Conservation (phyloP, 2,329 filamentous ascomycete genomes). For the Claviceps sp. region DNA sequence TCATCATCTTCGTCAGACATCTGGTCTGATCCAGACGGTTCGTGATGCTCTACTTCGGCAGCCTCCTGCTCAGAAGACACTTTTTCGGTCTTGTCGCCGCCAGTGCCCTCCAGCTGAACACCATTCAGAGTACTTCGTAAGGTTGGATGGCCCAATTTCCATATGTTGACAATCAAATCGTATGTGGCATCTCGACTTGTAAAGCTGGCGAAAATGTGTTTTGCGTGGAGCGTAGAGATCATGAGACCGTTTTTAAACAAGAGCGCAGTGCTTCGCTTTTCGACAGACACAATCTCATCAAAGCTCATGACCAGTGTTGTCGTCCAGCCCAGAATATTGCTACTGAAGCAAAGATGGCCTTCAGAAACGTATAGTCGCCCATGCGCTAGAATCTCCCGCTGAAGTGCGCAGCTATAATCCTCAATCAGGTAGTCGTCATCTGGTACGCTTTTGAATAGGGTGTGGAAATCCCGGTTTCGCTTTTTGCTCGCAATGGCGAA, state of each 20-base stretch:
- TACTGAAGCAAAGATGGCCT: constrained; percentile 95
- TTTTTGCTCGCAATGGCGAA: constrained; percentile 96
- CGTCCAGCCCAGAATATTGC: constrained; percentile 96
- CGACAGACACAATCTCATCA: constrained; percentile 91
- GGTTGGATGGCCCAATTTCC: constrained; percentile 91
- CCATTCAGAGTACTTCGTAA: constrained; percentile 86
- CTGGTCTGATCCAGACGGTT: constrained; percentile 43
- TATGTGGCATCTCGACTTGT: constrained; percentile 92
- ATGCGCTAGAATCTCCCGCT: constrained; percentile 89
- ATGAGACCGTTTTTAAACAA: constrained; percentile 96
- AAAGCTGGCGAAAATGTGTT: constrained; percentile 91
- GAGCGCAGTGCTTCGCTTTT: constrained; percentile 90
- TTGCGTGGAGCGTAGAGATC: constrained; percentile 88
- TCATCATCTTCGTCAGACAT: constrained; percentile 51
- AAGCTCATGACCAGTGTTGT: constrained; percentile 97
- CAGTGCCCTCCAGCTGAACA: constrained; percentile 64
- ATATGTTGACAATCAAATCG: constrained; percentile 93
- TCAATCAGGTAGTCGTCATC: constrained; percentile 98
- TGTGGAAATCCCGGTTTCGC: constrained; percentile 89
- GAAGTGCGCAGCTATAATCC: constrained; percentile 92
- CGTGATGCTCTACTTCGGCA: constrained; percentile 29
- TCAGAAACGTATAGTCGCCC: constrained; percentile 93
- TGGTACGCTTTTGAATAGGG: constrained; percentile 86
- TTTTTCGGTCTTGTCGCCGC: constrained; percentile 87
- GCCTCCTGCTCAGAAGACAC: constrained; percentile 36